phyloP scores from a whole-genome alignment of 768 basidiomycete species.

The Mycena rebaudengoi region DNA sequence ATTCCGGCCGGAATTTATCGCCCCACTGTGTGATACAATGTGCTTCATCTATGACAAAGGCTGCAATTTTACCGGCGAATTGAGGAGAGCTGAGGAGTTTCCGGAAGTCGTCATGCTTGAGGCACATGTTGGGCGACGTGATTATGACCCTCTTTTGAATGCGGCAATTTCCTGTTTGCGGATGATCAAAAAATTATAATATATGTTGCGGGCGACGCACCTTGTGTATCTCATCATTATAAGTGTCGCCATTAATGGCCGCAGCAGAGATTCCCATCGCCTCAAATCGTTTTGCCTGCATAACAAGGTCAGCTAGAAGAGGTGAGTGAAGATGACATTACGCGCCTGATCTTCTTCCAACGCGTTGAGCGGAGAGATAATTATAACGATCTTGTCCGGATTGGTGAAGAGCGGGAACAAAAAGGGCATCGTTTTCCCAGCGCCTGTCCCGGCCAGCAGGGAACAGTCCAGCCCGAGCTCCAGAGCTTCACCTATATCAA shows the following conservation, averaged over 20 bases:
- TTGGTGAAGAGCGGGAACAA: no score
- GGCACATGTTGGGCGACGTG: constrained; percentile 31
- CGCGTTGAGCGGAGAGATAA: no score
- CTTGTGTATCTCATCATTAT: constrained; percentile 7
- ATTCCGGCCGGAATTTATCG: no score
- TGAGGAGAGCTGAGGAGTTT: constrained; percentile 11
- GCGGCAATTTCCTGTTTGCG: constrained; percentile 1
- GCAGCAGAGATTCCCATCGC: constrained; percentile 21
- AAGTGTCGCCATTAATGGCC: constrained; percentile 27
- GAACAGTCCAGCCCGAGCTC: no score
- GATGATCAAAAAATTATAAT: neutral
- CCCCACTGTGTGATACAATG: constrained; percentile 33
- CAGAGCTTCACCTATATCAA: no score
- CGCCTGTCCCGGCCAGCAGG: no score
- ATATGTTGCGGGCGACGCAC: no score
- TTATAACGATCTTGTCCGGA: no score
- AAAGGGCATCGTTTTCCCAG: no score
- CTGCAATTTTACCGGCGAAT: constrained; percentile 5
- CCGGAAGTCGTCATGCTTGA: constrained; percentile 15
- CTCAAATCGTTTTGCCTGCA: constrained; percentile 14
- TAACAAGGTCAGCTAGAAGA: no score
- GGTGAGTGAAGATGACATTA: no score
- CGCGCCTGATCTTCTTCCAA: no score
- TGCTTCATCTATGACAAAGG: constrained; percentile 36
- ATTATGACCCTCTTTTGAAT: constrained; percentile 25